Conservation (phyloP, 768 basidiomycete species). For the Russula foetens region DNA sequence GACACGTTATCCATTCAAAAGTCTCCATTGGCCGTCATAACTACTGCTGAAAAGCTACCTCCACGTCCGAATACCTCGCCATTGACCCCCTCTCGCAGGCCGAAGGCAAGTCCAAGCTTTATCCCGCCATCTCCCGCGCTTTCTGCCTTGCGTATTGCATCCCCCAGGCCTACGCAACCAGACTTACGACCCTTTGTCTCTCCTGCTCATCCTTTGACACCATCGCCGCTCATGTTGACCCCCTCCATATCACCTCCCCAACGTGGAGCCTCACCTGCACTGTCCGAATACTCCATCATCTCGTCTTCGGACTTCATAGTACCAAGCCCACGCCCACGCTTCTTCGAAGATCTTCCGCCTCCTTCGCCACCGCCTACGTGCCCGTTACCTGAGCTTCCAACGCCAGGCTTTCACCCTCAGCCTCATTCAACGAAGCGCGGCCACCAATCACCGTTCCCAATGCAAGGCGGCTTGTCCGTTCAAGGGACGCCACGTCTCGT, state of each 20-base stretch:
- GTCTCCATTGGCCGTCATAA: background rate
- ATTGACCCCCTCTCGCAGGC: background rate
- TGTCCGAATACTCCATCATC: slow-evolving; percentile 13
- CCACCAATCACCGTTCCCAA: slow-evolving; percentile 43
- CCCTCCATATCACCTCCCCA: background rate
- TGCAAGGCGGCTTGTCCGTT: slow-evolving; percentile 32
- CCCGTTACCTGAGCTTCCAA: slow-evolving; percentile 15
- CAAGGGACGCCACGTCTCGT: slow-evolving; percentile 20
- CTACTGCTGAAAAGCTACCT: background rate
- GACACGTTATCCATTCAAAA: background rate
- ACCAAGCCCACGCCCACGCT: slow-evolving; percentile 15
- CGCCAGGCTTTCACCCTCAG: slow-evolving; percentile 12
- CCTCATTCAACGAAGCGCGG: slow-evolving; percentile 31
- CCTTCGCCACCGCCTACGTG: slow-evolving; percentile 19
- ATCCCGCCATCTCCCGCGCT: background rate
- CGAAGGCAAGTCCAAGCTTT: background rate
- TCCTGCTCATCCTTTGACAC: background rate
- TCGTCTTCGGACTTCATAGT: slow-evolving; percentile 17
- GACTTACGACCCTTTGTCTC: background rate
- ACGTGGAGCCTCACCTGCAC: background rate
- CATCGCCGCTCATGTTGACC: slow-evolving; percentile 1
- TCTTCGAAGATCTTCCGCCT: slow-evolving; percentile 18
- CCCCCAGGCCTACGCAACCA: background rate
- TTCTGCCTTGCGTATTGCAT: background rate
- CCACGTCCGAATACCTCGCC: slow-evolving; percentile 5